Conservation (phyloP, 768 basidiomycete genomes). For the Podaxis carcinomalis region DNA sequence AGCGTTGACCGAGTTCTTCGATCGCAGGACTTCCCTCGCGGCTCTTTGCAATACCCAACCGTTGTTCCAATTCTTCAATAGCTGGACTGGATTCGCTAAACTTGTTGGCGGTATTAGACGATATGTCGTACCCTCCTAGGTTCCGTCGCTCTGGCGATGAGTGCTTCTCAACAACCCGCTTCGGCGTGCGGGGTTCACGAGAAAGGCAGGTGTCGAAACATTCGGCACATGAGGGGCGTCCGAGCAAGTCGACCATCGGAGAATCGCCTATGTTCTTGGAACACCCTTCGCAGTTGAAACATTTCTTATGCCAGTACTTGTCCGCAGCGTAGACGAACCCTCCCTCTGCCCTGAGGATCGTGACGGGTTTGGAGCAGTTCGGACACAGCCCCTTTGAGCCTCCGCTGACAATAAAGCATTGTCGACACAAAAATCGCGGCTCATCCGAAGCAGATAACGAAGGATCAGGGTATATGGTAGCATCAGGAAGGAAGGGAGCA, state of each 20-base stretch:
- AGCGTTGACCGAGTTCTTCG: slow-evolving; percentile 44
- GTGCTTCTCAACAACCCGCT: slow-evolving; percentile 30
- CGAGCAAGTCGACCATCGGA: slow-evolving; percentile 82
- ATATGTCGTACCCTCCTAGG: slow-evolving; percentile 40
- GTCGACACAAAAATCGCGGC: slow-evolving; percentile 66
- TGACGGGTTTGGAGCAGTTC: slow-evolving; percentile 63
- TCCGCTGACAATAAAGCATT: slow-evolving; percentile 68
- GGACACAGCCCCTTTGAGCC: slow-evolving; percentile 76
- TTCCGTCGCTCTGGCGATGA: slow-evolving; percentile 29
- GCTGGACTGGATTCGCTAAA: slow-evolving; percentile 53
- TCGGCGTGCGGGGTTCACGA: slow-evolving; percentile 42
- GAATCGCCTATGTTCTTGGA: slow-evolving; percentile 65
- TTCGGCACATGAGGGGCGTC: slow-evolving; percentile 71
- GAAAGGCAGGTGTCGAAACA: slow-evolving; percentile 79
- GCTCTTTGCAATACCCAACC: slow-evolving; percentile 51
- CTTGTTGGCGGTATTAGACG: slow-evolving; percentile 23
- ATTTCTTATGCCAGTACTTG: slow-evolving; percentile 77
- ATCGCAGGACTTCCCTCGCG: slow-evolving; percentile 52
- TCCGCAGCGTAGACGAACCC: slow-evolving; percentile 69
- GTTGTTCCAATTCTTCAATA: slow-evolving; percentile 60
- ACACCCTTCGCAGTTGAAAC: slow-evolving; percentile 75
- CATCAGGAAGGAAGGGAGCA: slow-evolving; percentile 68
- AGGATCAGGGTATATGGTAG: slow-evolving; percentile 83
- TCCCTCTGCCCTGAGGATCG: slow-evolving; percentile 73
- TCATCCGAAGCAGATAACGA: slow-evolving; percentile 25